Conservation (phyloP, 2,329 filamentous ascomycete genomes). For the Rutstroemia sp. region DNA sequence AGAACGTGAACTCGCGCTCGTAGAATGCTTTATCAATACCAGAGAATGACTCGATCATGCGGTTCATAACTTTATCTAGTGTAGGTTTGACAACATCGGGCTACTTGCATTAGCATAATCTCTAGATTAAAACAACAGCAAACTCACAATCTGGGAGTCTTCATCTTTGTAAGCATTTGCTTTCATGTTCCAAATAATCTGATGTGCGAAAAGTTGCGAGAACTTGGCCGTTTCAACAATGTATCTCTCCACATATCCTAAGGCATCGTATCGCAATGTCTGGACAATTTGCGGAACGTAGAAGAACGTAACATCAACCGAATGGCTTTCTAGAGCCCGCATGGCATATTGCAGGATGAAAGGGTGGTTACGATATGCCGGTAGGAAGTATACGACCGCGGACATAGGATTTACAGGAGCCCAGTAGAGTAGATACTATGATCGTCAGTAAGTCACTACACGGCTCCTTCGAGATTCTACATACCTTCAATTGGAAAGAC, state of each 20-base stretch:
- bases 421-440: slow-evolving; percentile 85
- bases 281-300: slow-evolving; percentile 98
- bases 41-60: slow-evolving; percentile 77
- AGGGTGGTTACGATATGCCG: slow-evolving; percentile 83
- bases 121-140: neutral
- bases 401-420: slow-evolving; percentile 86
- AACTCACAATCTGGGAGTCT: slow-evolving; percentile 69
- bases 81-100: slow-evolving; percentile 91
- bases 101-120: slow-evolving; percentile 31
- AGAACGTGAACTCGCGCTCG: slow-evolving; percentile 94
- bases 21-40: slow-evolving; percentile 76
- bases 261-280: slow-evolving; percentile 80
- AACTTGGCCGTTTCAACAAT: slow-evolving; percentile 96
- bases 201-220: slow-evolving; percentile 96
- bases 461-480: neutral
- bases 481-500: slow-evolving; percentile 74
- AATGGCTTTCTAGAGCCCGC: slow-evolving; percentile 86
- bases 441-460: slow-evolving; percentile 24
- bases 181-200: slow-evolving; percentile 99
- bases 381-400: slow-evolving; percentile 87
- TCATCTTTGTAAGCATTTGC: slow-evolving; percentile 98
- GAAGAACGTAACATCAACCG: slow-evolving; percentile 97
- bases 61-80: slow-evolving; percentile 80
- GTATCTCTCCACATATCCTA: slow-evolving; percentile 94
- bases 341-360: slow-evolving; percentile 96